Base-by-base conservation (phyloP, 805 yeast genomes). In the Wickerhamomyces sydowiorum region DNA sequence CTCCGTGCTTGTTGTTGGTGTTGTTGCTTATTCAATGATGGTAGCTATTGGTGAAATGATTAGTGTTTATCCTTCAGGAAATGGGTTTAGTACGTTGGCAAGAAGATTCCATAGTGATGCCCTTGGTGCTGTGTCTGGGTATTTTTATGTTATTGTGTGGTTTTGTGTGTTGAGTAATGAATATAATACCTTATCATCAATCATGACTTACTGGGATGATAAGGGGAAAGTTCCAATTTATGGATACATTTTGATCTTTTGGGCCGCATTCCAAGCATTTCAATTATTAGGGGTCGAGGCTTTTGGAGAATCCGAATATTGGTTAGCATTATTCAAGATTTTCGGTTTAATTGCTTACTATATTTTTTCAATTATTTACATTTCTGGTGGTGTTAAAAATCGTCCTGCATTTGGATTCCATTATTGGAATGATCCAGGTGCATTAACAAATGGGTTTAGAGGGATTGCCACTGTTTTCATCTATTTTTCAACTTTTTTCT, bases 401-500 rank as follows among this genome's bases (percentile, higher is more conserved):
- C 52, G 57, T 34, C 66, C 66, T 9, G 67, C 61, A 13, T 51
- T 55, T 46, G 59, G 59, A 42, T 64, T 50, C 56, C 62, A 34
- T 50, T 64, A 55, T 38, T 55, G 60, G 44, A 50, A 60, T 18
- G 51, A 52, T 33, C 69, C 69, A 6, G 56, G 57, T 19, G 48
- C 52, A 1, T 62, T 73, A 39, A 62, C 62, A 12, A 52, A 64
- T 49, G 80, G 80, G 0, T 75, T 76, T 57, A 73, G 72, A 49
- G 75, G 79, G 28, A 66, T 80, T 38, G 83, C 77, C 0, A 69
- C 70, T 29, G 80, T 87, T 3, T 70, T 83, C 53, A 75, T 83
- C 45, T 76, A 76, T 44, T 85, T 89, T 22, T 82, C 85, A 19
- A 83, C 84, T 63, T 82, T 89, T 32, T 83, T 74, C 60, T 87